Evolutionary conservation across 202 grass and related monocot species (phyloP).

Genomic region (Panicum hallii): DNA sequence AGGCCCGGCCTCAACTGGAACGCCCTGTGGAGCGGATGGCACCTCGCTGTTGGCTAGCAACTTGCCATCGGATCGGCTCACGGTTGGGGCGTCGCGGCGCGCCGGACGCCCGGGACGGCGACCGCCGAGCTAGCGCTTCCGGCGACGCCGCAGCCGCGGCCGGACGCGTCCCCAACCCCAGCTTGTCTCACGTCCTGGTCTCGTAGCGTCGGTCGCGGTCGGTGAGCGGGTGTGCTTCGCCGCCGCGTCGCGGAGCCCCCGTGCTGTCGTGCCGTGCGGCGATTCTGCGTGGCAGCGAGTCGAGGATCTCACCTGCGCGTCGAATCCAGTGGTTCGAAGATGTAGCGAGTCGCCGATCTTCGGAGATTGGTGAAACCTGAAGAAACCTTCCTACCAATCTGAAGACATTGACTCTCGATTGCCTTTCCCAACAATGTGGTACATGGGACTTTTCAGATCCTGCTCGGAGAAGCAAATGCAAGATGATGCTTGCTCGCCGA

Average conservation of each 20-base stretch:
- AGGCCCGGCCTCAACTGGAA: not conserved
- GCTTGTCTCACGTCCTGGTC: not conserved
- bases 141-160: not conserved
- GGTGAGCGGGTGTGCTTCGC: not conserved
- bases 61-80: not conserved
- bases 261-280: too few relatives aligned
- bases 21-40: not conserved
- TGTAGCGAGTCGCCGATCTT: too few relatives aligned
- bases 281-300: too few relatives aligned
- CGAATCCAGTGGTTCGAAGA: not conserved
- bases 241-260: too few relatives aligned
- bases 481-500: not conserved
- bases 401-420: not conserved
- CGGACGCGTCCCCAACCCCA: too few relatives aligned
- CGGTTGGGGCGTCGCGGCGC: constrained; percentile 43
- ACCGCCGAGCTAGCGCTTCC: constrained; percentile 29
- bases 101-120: constrained; percentile 34
- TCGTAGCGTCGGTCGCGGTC: not conserved
- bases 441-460: too few relatives aligned
- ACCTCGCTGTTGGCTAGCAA: constrained; percentile 37
- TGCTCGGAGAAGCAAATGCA: not conserved
- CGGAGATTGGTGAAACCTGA: not conserved
- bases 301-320: not conserved
- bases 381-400: not conserved
- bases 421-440: not conserved